Evolutionary conservation across 176 grass and related monocot genomes (phyloP), one percentile per base, ranked within the genome.

Genomic region (Carex pumila): DNA sequence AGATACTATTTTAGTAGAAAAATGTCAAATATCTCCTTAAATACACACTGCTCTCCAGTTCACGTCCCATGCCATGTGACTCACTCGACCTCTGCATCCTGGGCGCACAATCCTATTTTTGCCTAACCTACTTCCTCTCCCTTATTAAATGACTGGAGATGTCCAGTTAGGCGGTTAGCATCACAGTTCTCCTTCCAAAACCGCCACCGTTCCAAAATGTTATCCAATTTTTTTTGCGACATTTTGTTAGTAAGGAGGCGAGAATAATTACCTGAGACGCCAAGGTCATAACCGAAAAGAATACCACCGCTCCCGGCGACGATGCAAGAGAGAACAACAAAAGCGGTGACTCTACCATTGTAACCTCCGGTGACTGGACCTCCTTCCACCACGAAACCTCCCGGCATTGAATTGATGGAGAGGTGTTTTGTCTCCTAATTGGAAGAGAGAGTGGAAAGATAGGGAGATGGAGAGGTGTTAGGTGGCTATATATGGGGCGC

Each of bases 241-340:
- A 78, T 78, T 78, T 78, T 36, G 73, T 34, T 32, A 37, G 12
- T 10, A 32, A 12, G 45, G 79, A 61, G 7, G 71, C 31, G 36
- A 90, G 57, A n/a, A 25, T 60, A 68, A 29, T 68, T 84, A 94
- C 94, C 92, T 65, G 94, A 97, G 79, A 97, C 85, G 83, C 94
- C 92, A 60, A 97, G 92, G 89, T 97, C 94, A 79, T 97, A 97
- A 61, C 94, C 94, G 89, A 92, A 97, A 87, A 97, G 94, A 41
- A 97, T 39, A 62, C 94, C 94, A 19, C 94, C 92, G 88, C 92
- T 92, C 68, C 89, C 90, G 22, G 94, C 94, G 37, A 94, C 87
- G 25, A 89, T 76, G 71, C 94, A 97, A 18, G 90, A 89, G 69
- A 97, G 87, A 84, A 92, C 41, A 34, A 94, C 85, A 81, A 92